Percentiles rank a stretch among this genome's conserved stretches.
These are phyloP conservation scores for Diplosphaera chodatii DNA, from an alignment of 139 green algal genomes.

Conservation along the genomic window DNA sequence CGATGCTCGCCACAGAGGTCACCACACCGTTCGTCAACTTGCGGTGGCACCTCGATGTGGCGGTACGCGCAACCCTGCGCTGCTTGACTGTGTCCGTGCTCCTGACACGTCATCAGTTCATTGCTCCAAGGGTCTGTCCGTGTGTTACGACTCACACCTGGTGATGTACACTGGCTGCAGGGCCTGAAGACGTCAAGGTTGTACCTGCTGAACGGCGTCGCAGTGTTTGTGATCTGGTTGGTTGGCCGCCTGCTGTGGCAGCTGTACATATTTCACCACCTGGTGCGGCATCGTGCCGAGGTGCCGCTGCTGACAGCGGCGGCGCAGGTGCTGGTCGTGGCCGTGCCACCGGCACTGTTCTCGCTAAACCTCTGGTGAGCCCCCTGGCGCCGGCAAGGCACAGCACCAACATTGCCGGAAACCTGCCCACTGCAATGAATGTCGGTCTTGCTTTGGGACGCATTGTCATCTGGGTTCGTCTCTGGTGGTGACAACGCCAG, in stretches of 20 bases:
- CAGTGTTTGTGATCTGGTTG: neutral
- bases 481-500: too few species aligned
- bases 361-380: neutral
- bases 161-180: too few species aligned
- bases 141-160: too few species aligned
- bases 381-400: too few species aligned
- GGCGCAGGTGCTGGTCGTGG: neutral
- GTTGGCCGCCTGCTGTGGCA: neutral
- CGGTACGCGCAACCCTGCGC: neutral
- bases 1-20: constrained; percentile 32
- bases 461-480: too few species aligned
- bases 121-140: too few species aligned
- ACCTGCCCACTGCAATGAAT: too few species aligned
- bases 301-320: neutral
- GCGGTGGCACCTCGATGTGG: constrained; percentile 29
- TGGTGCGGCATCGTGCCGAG: neutral
- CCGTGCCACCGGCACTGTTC: neutral
- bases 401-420: too few species aligned
- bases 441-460: too few species aligned
- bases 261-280: neutral
- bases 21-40: constrained; percentile 41
- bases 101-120: too few species aligned
- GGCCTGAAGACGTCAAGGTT: neutral
- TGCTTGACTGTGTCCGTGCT: neutral
- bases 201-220: neutral